Evolutionary conservation across 441 rosid species (phyloP).

Genomic region (Erodium chrysanthum): DNA sequence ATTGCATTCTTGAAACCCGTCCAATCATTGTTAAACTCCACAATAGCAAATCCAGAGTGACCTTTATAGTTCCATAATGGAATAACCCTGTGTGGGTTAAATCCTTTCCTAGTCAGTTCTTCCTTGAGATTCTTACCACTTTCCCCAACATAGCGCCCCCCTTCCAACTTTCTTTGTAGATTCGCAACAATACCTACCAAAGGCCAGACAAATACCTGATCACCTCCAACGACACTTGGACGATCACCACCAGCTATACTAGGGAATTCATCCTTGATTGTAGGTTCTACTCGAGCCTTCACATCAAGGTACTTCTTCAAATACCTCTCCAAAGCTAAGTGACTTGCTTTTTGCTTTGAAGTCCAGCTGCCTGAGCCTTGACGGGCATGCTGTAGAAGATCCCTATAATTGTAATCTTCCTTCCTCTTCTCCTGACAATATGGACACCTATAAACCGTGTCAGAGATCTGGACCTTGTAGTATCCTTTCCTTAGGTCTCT

Average conservation of each 20-base stretch:
- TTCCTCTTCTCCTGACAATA: slow-evolving; percentile 67
- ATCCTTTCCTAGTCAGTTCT: slow-evolving; percentile 57
- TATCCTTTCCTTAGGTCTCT: slow-evolving; percentile 57
- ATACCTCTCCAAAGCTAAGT: slow-evolving; percentile 66
- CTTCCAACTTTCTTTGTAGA: slow-evolving; percentile 47
- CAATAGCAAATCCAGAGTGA: slow-evolving; percentile 72
- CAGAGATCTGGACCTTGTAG: slow-evolving; percentile 37
- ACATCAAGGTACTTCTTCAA: slow-evolving; percentile 43
- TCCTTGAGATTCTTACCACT: slow-evolving; percentile 82
- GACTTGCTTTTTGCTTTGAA: slow-evolving; percentile 55
- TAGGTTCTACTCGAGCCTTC: slow-evolving; percentile 16
- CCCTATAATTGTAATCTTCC: slow-evolving; percentile 47
- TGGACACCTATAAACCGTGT: slow-evolving; percentile 57
- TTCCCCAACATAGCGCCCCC: slow-evolving; percentile 60
- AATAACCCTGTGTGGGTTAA: slow-evolving; percentile 66
- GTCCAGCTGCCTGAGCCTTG: slow-evolving; percentile 65
- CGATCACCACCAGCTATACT: slow-evolving; percentile 6
- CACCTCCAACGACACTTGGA: slow-evolving; percentile 22
- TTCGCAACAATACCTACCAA: slow-evolving; percentile 78
- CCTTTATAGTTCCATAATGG: slow-evolving; percentile 76
- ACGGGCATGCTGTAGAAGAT: slow-evolving; percentile 86
- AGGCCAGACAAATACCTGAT: slow-evolving; percentile 77
- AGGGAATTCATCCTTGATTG: background rate
- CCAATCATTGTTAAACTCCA: slow-evolving; percentile 83
- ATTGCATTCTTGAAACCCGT: slow-evolving; percentile 79